Evolutionary conservation across 73 alveolate genomes (phyloP).

Genomic region (Effrenium voratum): DNA sequence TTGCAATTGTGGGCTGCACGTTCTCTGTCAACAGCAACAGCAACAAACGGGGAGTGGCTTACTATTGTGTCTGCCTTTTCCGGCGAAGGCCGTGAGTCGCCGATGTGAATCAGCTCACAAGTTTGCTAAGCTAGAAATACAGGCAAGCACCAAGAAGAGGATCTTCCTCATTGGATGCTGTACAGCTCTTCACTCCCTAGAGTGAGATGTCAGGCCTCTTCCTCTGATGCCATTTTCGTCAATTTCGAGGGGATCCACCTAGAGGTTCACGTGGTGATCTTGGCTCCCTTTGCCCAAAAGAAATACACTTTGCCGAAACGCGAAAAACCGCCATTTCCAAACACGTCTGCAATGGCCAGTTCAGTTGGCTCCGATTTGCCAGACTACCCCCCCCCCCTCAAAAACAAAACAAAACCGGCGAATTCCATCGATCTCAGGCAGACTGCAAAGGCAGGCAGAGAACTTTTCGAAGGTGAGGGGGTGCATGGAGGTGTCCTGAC

Average conservation of each 20-base stretch:
- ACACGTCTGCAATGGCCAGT: background rate
- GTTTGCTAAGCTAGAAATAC: too few relatives aligned
- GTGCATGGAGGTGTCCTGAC: constrained; percentile 37
- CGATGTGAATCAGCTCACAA: too few relatives aligned
- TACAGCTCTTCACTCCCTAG: too few relatives aligned
- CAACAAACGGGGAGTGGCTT: background rate
- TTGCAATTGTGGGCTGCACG: background rate
- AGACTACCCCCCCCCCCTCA: background rate
- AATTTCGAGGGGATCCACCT: too few relatives aligned
- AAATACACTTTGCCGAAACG: background rate
- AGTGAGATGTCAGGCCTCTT: too few relatives aligned
- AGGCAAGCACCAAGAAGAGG: too few relatives aligned
- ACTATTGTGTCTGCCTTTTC: background rate
- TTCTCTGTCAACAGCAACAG: background rate
- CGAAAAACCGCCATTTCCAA: background rate
- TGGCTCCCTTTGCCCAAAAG: background rate
- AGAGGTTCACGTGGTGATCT: background rate
- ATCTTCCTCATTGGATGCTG: too few relatives aligned
- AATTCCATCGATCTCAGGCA: background rate
- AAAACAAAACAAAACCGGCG: background rate
- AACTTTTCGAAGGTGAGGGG: constrained; percentile 38
- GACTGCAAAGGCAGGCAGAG: constrained; percentile 30
- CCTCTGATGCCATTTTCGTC: too few relatives aligned
- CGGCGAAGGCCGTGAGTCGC: too few relatives aligned
- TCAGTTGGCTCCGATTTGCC: background rate